Evolutionary conservation across 768 basidiomycete genomes (phyloP).

Genomic region (Gyrodon lividus): DNA sequence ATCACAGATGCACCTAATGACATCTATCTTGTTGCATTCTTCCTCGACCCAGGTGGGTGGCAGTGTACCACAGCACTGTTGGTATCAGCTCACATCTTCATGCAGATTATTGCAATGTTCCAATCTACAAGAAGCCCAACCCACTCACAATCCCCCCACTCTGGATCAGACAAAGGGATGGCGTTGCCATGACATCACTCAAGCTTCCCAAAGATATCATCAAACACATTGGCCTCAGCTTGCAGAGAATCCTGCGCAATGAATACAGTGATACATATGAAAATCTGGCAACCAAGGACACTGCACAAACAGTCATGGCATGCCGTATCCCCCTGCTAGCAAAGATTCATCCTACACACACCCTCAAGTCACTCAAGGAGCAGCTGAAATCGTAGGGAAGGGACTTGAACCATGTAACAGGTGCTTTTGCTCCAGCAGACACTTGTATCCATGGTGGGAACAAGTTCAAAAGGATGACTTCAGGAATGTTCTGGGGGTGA

Average conservation of each 20-base stretch:
- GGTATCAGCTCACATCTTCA: background rate
- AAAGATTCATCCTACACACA: background rate
- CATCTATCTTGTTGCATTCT: constrained; percentile 21
- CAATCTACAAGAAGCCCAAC: constrained; percentile 1
- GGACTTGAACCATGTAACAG: constrained; percentile 2
- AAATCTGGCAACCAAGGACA: background rate
- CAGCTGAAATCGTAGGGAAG: constrained; percentile 8
- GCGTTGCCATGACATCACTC: background rate
- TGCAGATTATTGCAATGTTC: background rate
- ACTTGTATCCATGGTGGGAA: constrained; percentile 1
- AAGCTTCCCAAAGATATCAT: constrained; percentile 2
- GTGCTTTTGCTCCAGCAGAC: background rate
- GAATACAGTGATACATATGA: constrained; percentile 7
- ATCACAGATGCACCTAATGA: constrained; percentile 15
- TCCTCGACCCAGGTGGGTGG: constrained; percentile 23
- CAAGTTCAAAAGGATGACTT: constrained; percentile 1
- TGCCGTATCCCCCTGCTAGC: background rate
- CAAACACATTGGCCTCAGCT: background rate
- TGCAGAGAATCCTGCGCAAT: background rate
- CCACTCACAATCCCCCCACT: background rate
- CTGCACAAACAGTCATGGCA: background rate
- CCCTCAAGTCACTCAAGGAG: background rate
- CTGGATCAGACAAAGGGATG: background rate
- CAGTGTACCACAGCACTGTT: background rate
- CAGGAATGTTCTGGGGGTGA: constrained; percentile 3